Evolutionary conservation across 805 yeast species (phyloP), one percentile per base, ranked within the genome.

Genomic region (Myxozyma udenii): DNA sequence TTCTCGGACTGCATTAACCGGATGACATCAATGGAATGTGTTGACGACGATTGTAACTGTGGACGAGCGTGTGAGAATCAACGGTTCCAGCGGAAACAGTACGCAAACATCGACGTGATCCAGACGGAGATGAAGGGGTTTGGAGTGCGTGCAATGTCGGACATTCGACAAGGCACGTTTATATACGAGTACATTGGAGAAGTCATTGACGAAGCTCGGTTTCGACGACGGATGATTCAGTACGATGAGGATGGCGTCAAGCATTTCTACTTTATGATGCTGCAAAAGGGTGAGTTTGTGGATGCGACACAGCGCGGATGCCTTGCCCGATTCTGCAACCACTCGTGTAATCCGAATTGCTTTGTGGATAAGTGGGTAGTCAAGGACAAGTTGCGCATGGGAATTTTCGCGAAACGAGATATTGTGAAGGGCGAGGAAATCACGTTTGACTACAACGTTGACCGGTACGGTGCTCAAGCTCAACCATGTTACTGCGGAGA

Each of bases 291-390:
- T 53, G 91, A 91, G 65, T 93, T 89, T 65, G 87, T 91, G 52
- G 98, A 91, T 69, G 98, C 98, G 43, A 91, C 98, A 1, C 77
- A 77, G 44, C 85, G 80, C 70, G 98, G 98, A 5, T 80, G 88
- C 18, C 69, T 91, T 50, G 96, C 95, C 1, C 76, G 98, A 51
- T 93, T 90, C 71, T 85, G 93, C 66, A 91, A 91, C 69, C 98
- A 91, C 70, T 87, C 96, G 19, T 91, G 98, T 68, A 83, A 80
- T 63, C 98, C 98, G 11, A 93, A 93, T 68, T 91, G 95, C 21
- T 87, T 79, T 62, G 96, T 91, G 39, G 96, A 91, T 68, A 91
- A 91, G 72, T 91, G 98, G 98, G 93, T 90, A 16, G 98, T 91
- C 12, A 89, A 89, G 25, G 87, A 85, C 53, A 85, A 87, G 66